Base-by-base conservation (phyloP, 495 filamentous ascomycete species). In the Penicillium antarcticum region DNA sequence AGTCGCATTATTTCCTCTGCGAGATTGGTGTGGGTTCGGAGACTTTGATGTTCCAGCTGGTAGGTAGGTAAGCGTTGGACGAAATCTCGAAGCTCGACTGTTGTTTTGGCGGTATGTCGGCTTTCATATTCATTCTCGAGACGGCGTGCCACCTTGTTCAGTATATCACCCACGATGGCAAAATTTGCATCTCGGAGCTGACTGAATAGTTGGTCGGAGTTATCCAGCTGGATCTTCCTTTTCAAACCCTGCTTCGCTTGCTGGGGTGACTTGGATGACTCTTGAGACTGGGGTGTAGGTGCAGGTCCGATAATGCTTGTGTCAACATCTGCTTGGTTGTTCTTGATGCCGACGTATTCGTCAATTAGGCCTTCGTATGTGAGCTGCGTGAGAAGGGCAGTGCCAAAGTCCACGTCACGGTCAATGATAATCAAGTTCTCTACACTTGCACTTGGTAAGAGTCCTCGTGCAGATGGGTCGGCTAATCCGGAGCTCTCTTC, bases 361-460 rank as follows among this genome's bases (percentile, higher is more conserved):
- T 99, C 95, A 43, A 99, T 87, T 24, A 99, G 68, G 1, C 95
- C 95, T 71, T 97, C 92, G 61, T 99, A 99, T 8, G 95, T 99
- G 35, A 99, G 76, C 64, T 97, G 95, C 0, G 94, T 97, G 41
- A 97, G 82, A 11, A 99, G 79, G 2, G 86, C 84, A 17, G 94
- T 95, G 24, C 88, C 88, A 69, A 92, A 89, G 62, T 99, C 95
- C 41, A 95, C 86, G 55, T 96, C 91, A 34, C 95, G 87, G 68
- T 97, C 95, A 32, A 97, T 92, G 54, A 99, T 88, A 58, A 99
- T 91, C 49, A 97, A 71, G 61, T 83, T 92, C 66, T 97, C 92
- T 45, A 89, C 88, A 8, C 84, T 82, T 13, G 85, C 84, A 64
- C 94, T 97, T 42, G 95, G 95, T n/a, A 89, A 85, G 16, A 74